These are phyloP conservation scores for Pseudovirgaria hyperparasitica DNA, from an alignment of 2,329 filamentous ascomycete genomes.

Conservation along the genomic window DNA sequence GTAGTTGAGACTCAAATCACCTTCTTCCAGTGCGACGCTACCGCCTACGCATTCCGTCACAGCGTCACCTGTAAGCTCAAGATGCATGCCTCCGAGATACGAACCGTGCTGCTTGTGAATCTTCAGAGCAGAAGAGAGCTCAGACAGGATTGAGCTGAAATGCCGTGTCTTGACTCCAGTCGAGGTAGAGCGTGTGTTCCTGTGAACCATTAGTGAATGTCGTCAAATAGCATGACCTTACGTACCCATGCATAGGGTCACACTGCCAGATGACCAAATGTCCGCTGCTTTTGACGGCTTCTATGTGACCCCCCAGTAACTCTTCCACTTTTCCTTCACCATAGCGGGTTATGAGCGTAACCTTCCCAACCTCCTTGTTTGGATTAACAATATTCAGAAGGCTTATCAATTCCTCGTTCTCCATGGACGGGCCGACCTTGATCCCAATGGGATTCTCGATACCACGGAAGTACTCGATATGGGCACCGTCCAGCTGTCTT, in stretches of 20 bases:
- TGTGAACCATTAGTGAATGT: conserved; percentile 6
- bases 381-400: conserved; percentile 84
- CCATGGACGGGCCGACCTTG: conserved; percentile 86
- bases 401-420: conserved; percentile 58
- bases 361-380: conserved; percentile 68
- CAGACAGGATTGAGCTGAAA: conserved; percentile 80
- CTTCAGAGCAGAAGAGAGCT: conserved; percentile 68
- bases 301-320: conserved; percentile 74
- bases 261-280: conserved; percentile 88
- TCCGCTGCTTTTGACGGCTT: conserved; percentile 69
- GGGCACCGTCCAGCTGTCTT: conserved; percentile 79
- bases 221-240: background rate
- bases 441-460: conserved; percentile 93
- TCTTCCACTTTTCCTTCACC: conserved; percentile 63
- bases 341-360: conserved; percentile 93
- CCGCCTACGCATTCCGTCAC: conserved; percentile 95
- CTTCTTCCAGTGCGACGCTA: conserved; percentile 73
- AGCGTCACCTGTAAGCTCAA: conserved; percentile 89
- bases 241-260: conserved; percentile 87
- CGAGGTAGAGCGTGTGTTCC: conserved; percentile 51
- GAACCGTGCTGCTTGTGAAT: conserved; percentile 77
- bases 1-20: conserved; percentile 81
- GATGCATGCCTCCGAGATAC: conserved; percentile 84
- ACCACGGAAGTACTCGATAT: conserved; percentile 95
- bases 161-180: conserved; percentile 81